Percentiles rank a stretch among this genome's conserved stretches.
Conservation (phyloP, 140 eudicot genomes). For the Ambrosia hybrid region DNA sequence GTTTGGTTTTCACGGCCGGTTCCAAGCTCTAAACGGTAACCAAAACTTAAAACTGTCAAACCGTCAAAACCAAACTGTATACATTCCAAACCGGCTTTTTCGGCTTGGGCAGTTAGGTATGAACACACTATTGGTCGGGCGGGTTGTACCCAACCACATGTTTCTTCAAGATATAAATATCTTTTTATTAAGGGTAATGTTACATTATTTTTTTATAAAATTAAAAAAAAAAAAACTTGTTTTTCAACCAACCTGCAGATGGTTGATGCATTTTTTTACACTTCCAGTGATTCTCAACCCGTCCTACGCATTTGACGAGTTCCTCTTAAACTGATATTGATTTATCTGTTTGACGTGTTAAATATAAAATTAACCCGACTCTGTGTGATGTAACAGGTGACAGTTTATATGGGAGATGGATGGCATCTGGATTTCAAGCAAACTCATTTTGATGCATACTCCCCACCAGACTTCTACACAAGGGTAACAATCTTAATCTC, state of each 20-base stretch:
- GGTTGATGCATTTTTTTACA: not conserved
- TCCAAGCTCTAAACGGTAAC: too few relatives aligned
- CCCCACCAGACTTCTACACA: conserved; percentile 92
- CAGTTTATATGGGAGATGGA: conserved; percentile 89
- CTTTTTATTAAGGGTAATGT: not conserved
- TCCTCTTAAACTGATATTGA: not conserved
- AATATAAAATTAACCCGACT: not conserved
- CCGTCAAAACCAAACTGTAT: too few relatives aligned
- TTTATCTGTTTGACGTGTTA: not conserved
- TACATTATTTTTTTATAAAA: too few relatives aligned
- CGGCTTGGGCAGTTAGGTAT: too few relatives aligned
- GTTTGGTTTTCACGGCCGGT: too few relatives aligned
- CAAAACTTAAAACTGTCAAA: too few relatives aligned
- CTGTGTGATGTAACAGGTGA: conserved; percentile 48
- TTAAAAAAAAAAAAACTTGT: too few relatives aligned
- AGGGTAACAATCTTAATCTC: conserved; percentile 43
- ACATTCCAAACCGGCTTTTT: too few relatives aligned
- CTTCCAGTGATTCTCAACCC: not conserved
- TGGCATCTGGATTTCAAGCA: conserved; percentile 85
- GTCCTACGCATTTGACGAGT: not conserved
- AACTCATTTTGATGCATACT: conserved; percentile 77
- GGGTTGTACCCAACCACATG: too few relatives aligned
- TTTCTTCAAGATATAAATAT: not conserved
- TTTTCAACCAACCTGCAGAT: too few relatives aligned
- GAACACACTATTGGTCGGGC: too few relatives aligned